Evolutionary conservation across 768 basidiomycete species (phyloP).

Genomic region (Lactarius pseudohatsudake): DNA sequence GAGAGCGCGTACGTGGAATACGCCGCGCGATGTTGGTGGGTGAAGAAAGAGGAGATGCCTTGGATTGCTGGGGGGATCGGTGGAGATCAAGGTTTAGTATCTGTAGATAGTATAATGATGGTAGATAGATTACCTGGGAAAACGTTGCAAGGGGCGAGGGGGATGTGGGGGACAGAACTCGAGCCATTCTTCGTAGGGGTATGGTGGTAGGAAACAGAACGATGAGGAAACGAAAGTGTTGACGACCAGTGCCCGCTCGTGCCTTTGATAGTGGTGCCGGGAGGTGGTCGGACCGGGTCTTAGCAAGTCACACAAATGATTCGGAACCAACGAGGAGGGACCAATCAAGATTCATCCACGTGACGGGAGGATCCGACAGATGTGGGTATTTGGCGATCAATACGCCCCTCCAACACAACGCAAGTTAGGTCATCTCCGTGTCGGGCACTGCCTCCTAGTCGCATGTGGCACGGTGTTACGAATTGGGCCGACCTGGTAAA

Average conservation of each 20-base stretch:
- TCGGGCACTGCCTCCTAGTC: not conserved
- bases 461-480: not conserved
- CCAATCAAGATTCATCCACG: slow-evolving; percentile 22
- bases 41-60: slow-evolving; percentile 21
- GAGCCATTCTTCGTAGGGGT: slow-evolving; percentile 11
- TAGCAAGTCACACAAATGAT: slow-evolving; percentile 14
- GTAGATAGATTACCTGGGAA: slow-evolving; percentile 13
- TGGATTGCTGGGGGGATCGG: not conserved
- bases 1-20: slow-evolving; percentile 21
- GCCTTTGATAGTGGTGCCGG: not conserved
- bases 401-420: not conserved
- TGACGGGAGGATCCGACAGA: slow-evolving; percentile 17
- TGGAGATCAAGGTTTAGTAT: not conserved
- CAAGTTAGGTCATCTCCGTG: not conserved
- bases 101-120: not conserved
- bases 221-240: not conserved
- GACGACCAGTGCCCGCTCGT: not conserved
- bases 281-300: slow-evolving; percentile 14
- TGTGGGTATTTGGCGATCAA: slow-evolving; percentile 22
- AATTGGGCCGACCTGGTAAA: not conserved
- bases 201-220: slow-evolving; percentile 9
- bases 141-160: not conserved
- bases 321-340: slow-evolving; percentile 5
- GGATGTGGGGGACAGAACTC: not conserved
- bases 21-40: slow-evolving; percentile 18